Conservation (phyloP, 78 protist genomes). For the Dictyostelium firmibasis region DNA sequence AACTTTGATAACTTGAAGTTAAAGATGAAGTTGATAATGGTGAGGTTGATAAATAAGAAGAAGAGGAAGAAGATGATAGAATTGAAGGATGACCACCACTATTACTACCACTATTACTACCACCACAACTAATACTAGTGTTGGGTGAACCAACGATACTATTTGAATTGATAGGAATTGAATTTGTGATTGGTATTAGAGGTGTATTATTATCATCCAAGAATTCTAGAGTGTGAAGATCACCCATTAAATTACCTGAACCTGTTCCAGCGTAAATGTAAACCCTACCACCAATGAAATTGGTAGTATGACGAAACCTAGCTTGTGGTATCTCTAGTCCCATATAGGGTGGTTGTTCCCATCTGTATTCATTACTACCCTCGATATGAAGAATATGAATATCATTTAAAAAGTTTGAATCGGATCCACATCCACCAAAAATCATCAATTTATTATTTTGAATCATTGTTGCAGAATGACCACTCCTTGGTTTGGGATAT, state of each 20-base stretch:
- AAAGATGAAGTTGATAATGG: neutral
- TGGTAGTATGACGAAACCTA: slow-evolving; percentile 47
- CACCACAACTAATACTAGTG: neutral
- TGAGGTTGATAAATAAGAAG: slow-evolving; percentile 9
- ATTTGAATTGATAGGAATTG: neutral
- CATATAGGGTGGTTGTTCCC: slow-evolving; percentile 50
- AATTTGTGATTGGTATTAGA: neutral
- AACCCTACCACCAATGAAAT: slow-evolving; percentile 23
- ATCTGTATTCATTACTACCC: slow-evolving; percentile 9
- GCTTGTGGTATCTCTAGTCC: slow-evolving; percentile 41
- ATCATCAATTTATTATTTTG: slow-evolving; percentile 14
- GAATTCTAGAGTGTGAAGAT: neutral
- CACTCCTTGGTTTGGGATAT: slow-evolving; percentile 56
- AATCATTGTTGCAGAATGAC: slow-evolving; percentile 49
- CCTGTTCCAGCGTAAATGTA: slow-evolving; percentile 66
- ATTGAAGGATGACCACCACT: neutral
- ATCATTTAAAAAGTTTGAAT: slow-evolving; percentile 56
- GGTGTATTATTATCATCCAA: slow-evolving; percentile 3
- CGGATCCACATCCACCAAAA: slow-evolving; percentile 77
- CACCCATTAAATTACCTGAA: slow-evolving; percentile 29
- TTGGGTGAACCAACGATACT: neutral
- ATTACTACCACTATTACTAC: neutral
- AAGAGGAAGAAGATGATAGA: neutral
- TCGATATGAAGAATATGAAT: slow-evolving; percentile 10
- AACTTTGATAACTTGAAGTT: neutral